Evolutionary conservation across 129 eudicot species (phyloP), one percentile per base, ranked within the genome.

Genomic region (sunflower (Helianthus annuus)): DNA sequence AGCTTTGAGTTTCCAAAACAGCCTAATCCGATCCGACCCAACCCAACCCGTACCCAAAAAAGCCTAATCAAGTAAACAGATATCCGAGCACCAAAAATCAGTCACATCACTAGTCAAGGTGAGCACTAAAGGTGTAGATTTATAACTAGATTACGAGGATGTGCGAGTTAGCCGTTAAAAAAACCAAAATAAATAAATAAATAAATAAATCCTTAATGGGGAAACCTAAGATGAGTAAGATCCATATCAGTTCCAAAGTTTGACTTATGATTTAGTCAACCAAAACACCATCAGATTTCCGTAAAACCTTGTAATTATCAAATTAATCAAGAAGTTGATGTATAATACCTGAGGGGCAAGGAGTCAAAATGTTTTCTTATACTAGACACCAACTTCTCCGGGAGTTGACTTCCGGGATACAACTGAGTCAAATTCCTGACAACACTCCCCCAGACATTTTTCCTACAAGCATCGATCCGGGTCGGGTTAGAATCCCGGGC

Each of bases 401-500:
- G 99, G 16, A 95, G 90, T 75, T 95, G 99, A 69, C 99, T 95
- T 61, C 99, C 99, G 13, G 99, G 99, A 72, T 95, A 95, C 45
- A 95, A 85, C 90, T 91, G 99, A 51, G 99, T 95, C 85, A 95
- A 87, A 73, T 88, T 91, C 70, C 99, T 76, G 1, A 95, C 95
- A 39, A 95, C 96, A 19, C 96, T 79, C 5, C 91, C 96, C 99
- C 99, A 95, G 1, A 91, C 91, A 5, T 82, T 83, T 53, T 83
- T 88, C 79, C 96, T 79, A 66, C 87, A 72, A 53, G 74, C 68
- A 15, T 90, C 93, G 65, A 73, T 78, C 81, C 86, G 86, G 60
- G 81, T 81, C 17, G 79, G 74, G 42, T 83, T 74, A 56, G 88
- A 70, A 64, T 89, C 96, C 6, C 96, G 91, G 5, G 86, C 75